These are phyloP conservation scores for Magnaporthales sp. DNA, from an alignment of 2,329 filamentous ascomycete genomes.

Conservation along the genomic window DNA sequence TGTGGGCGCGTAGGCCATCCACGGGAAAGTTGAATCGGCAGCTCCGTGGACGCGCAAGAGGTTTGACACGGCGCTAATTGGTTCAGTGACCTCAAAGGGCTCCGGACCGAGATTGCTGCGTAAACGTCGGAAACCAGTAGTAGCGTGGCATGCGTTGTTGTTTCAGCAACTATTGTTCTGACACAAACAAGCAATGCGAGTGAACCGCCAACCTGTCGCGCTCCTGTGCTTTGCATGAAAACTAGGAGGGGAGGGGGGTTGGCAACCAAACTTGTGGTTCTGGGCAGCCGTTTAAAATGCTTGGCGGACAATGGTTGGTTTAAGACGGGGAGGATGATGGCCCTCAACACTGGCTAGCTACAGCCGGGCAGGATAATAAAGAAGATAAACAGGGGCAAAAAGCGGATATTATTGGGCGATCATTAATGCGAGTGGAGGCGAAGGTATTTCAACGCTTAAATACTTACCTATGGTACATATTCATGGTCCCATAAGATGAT, in stretches of 20 bases:
- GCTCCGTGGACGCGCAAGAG: background rate
- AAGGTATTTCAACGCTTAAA: too few relatives aligned
- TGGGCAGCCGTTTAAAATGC: conserved; percentile 1
- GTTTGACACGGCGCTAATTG: background rate
- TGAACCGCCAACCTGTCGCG: background rate
- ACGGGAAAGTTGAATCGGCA: background rate
- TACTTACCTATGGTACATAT: too few relatives aligned
- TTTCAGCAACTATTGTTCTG: background rate
- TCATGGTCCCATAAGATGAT: too few relatives aligned
- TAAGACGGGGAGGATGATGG: background rate
- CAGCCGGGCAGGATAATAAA: too few relatives aligned
- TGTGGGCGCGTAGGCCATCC: background rate
- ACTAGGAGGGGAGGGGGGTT: background rate
- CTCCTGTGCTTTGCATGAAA: background rate
- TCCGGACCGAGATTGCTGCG: background rate
- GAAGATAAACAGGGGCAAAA: too few relatives aligned
- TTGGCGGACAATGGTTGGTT: conserved; percentile 3
- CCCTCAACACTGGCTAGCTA: too few relatives aligned
- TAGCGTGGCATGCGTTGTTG: background rate
- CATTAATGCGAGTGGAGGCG: too few relatives aligned
- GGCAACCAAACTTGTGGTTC: background rate
- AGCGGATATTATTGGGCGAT: too few relatives aligned
- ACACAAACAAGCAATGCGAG: too few relatives aligned
- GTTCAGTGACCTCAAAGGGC: background rate
- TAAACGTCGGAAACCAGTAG: background rate